phyloP scores from a whole-genome alignment of 768 basidiomycete genomes.

The Boletus rubropictus region DNA sequence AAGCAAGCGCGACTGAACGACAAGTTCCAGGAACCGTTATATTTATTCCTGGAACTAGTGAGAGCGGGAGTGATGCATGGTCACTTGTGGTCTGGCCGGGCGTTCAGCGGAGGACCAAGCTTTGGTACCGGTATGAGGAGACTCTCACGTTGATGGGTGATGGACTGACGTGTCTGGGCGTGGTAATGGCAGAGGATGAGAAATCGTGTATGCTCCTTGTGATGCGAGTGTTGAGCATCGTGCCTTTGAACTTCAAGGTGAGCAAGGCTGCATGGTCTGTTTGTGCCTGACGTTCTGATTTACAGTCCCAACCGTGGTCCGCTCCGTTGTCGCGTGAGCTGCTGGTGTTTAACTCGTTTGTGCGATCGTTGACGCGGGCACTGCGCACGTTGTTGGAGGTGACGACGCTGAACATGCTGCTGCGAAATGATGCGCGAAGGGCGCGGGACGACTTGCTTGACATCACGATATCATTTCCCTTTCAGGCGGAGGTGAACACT shows the following conservation, averaged over 20 bases:
- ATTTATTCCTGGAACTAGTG: conserved; percentile 90
- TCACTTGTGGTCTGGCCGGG: conserved; percentile 79
- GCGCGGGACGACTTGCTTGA: conserved; percentile 89
- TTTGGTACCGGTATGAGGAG: conserved; percentile 73
- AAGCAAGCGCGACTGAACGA: conserved; percentile 81
- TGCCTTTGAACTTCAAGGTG: conserved; percentile 92
- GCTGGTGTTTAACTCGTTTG: conserved; percentile 97
- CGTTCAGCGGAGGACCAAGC: conserved; percentile 91
- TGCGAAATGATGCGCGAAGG: conserved; percentile 81
- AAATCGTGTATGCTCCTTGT: conserved; percentile 92
- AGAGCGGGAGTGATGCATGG: conserved; percentile 97
- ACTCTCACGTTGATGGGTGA: conserved; percentile 29
- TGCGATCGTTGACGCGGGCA: conserved; percentile 85
- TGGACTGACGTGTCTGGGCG: conserved; percentile 19
- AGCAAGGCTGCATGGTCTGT: conserved; percentile 13
- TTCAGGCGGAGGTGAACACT: conserved; percentile 95
- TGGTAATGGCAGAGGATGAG: conserved; percentile 66
- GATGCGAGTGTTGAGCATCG: conserved; percentile 93
- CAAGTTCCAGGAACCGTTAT: conserved; percentile 97
- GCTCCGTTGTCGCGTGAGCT: conserved; percentile 95
- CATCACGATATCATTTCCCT: conserved; percentile 85
- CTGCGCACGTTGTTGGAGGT: conserved; percentile 88
- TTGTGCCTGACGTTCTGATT: conserved; percentile 11
- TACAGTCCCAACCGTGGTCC: conserved; percentile 83
- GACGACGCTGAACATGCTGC: conserved; percentile 86